Percentiles rank a stretch among this genome's conserved stretches.
These are phyloP conservation scores for Colletotrichum camelliae DNA, from an alignment of 2,329 filamentous ascomycete species.

Conservation along the genomic window DNA sequence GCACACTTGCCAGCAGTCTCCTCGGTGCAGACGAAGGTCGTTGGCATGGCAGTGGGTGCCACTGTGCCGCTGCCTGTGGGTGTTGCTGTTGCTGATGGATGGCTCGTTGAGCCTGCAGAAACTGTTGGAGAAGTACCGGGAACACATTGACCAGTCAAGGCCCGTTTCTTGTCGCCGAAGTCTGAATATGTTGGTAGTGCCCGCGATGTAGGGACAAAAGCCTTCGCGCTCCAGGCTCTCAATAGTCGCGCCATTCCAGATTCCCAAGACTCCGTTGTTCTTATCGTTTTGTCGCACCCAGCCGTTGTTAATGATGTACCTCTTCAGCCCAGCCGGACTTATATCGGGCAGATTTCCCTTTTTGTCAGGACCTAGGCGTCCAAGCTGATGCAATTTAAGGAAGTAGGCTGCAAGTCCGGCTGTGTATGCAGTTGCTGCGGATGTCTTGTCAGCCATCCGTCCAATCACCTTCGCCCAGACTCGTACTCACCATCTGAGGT, in stretches of 20 bases:
- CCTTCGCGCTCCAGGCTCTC: background rate
- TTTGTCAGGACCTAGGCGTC: background rate
- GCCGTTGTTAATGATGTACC: background rate
- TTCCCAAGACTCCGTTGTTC: background rate
- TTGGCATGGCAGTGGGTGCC: background rate
- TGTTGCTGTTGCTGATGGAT: background rate
- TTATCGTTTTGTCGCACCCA: background rate
- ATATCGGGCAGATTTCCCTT: background rate
- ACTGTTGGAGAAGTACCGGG: background rate
- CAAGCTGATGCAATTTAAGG: background rate
- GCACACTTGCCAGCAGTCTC: background rate
- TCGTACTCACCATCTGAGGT: background rate
- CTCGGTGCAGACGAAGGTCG: background rate
- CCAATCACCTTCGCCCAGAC: accelerated
- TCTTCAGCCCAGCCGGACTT: background rate
- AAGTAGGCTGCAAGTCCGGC: background rate
- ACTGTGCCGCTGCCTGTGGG: background rate
- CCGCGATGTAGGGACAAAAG: background rate
- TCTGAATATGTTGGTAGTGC: background rate
- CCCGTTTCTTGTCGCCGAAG: background rate
- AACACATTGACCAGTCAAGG: background rate
- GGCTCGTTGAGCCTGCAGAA: background rate
- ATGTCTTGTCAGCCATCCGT: background rate
- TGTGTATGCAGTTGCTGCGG: background rate
- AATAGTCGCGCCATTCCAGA: background rate